phyloP scores from a whole-genome alignment of 768 basidiomycete species.

The Mycena indigotica region DNA sequence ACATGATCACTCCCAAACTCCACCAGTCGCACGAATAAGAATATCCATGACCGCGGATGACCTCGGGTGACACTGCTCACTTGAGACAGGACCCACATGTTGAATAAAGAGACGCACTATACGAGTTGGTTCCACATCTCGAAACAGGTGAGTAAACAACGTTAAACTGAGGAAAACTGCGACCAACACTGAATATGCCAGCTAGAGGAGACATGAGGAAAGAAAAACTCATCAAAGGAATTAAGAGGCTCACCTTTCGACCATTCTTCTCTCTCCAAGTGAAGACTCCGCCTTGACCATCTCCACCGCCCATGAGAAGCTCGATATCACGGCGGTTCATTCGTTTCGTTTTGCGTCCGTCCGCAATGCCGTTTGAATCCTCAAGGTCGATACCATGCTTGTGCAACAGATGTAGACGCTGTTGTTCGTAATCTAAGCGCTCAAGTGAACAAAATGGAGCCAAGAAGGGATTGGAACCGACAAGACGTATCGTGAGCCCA shows the following conservation, averaged over 20 bases:
- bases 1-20: slow-evolving; percentile 97
- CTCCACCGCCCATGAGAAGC: slow-evolving; percentile 78
- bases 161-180: slow-evolving; percentile 16
- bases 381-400: slow-evolving; percentile 96
- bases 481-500: slow-evolving; percentile 97
- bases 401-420: slow-evolving; percentile 81
- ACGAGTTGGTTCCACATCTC: slow-evolving; percentile 85
- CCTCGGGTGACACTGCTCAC: slow-evolving; percentile 80
- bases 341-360: slow-evolving; percentile 74
- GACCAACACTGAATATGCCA: slow-evolving; percentile 87
- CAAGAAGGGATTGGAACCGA: slow-evolving; percentile 34
- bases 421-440: slow-evolving; percentile 86
- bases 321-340: slow-evolving; percentile 85
- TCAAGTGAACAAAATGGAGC: slow-evolving; percentile 15
- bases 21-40: slow-evolving; percentile 97
- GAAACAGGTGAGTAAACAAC: slow-evolving; percentile 26
- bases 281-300: slow-evolving; percentile 82
- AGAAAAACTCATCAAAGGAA: slow-evolving; percentile 27
- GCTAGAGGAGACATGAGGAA: slow-evolving; percentile 41
- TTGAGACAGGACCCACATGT: slow-evolving; percentile 22
- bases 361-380: slow-evolving; percentile 64
- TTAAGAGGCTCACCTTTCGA: slow-evolving; percentile 70
- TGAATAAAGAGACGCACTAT: slow-evolving; percentile 58
- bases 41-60: slow-evolving; percentile 90
- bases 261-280: slow-evolving; percentile 96